phyloP scores from a whole-genome alignment of 352 stramenopile species.

The Phytophthora pistaciae region DNA sequence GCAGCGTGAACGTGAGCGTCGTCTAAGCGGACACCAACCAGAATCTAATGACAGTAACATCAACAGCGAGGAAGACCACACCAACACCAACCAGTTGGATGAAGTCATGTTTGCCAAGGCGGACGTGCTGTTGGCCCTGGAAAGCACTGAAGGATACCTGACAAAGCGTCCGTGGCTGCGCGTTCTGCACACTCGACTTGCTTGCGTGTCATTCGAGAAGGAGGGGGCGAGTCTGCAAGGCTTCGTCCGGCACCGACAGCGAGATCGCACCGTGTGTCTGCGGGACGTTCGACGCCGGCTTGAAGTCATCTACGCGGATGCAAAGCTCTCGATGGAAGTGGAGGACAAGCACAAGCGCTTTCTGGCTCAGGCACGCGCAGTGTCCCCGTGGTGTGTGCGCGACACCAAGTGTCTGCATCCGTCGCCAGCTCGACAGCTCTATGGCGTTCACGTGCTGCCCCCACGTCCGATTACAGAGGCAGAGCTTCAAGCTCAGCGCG shows the following conservation, averaged over 20 bases:
- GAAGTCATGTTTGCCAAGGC: slow-evolving; percentile 62
- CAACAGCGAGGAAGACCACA: background rate
- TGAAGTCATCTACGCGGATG: slow-evolving; percentile 49
- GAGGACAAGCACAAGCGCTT: slow-evolving; percentile 56
- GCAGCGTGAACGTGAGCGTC: slow-evolving; percentile 16
- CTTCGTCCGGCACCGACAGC: slow-evolving; percentile 63
- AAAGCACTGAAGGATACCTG: slow-evolving; percentile 50
- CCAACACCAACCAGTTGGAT: slow-evolving; percentile 35
- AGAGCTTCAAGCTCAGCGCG: slow-evolving; percentile 49
- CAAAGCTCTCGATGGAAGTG: slow-evolving; percentile 31
- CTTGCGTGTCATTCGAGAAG: slow-evolving; percentile 66
- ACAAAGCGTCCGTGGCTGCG: slow-evolving; percentile 66
- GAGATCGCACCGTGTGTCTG: slow-evolving; percentile 54
- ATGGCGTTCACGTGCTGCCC: slow-evolving; percentile 60
- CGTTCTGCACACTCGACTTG: slow-evolving; percentile 59
- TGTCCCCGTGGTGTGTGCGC: slow-evolving; percentile 72
- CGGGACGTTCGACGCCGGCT: slow-evolving; percentile 32
- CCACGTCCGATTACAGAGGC: slow-evolving; percentile 48
- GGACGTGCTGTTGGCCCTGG: slow-evolving; percentile 59
- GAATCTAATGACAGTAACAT: background rate
- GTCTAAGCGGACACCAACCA: slow-evolving; percentile 4
- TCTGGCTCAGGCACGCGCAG: slow-evolving; percentile 46
- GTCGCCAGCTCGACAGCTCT: slow-evolving; percentile 54
- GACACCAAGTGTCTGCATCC: slow-evolving; percentile 52
- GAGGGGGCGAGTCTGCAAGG: slow-evolving; percentile 53